Base-by-base conservation (phyloP, 495 filamentous ascomycete genomes). In the Trichoderma gamsii region DNA sequence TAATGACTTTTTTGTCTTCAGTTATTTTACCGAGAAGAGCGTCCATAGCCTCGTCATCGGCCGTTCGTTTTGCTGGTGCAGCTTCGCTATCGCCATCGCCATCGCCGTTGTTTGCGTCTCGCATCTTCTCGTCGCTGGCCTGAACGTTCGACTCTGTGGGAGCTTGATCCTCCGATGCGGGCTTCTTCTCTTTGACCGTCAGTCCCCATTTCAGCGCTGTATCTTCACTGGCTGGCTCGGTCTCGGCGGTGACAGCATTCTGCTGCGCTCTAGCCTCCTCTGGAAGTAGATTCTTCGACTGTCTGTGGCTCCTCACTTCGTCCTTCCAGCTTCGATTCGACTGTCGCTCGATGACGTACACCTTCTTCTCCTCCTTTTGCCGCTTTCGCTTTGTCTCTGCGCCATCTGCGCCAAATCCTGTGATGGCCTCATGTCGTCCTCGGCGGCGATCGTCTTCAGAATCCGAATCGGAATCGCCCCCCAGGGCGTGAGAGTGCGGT, bases 11-110 rank as follows among this genome's bases (percentile, higher is more conserved):
- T 66, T 76, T 52, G 61, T 66, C 72, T 64, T 66, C 73, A 73
- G 29, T 73, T 51, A 18, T 59, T 41, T 84, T 78, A 64, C 85
- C 89, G 46, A 94, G 79, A 21, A 99, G 84, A 43, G 93, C 92
- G 51, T 89, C 86, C 52, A 99, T 77, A 4, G 95, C 95, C 65
- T 89, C 82, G 68, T 94, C 86, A 67, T 97, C 94, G 49, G 87
- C 85, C 27, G 86, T 88, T 9, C 41, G 65, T 66, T 75, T 75
- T 7, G 74, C 67, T 41, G 67, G 72, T 63, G 56, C 27, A 52
- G 63, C 66, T 9, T 64, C 66, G 35, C 35, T 5, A 38, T 38
- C 35, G 35, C 35, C 35, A 12, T 71, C 64, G 5, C 70, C 27
- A 61, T 76, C 72, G 38, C 69, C 73, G 81, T 21, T 70, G 46